Evolutionary conservation across 2,329 filamentous ascomycete species (phyloP).

Genomic region (Celoporthe dispersa): DNA sequence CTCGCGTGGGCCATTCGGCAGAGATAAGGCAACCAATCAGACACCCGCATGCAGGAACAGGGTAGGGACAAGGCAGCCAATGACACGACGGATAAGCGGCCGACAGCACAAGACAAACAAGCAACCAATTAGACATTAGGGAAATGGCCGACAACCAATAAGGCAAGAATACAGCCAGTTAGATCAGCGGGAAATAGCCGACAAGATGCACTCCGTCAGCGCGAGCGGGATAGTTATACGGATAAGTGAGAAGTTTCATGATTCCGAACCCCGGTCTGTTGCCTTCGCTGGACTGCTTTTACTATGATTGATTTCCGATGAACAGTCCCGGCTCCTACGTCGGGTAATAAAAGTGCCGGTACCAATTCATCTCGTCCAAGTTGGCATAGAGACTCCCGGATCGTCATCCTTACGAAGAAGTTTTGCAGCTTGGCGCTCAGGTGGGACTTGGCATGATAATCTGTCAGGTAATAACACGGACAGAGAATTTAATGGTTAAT

Average conservation of each 20-base stretch:
- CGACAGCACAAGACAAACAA: neutral
- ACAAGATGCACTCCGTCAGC: neutral
- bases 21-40: neutral
- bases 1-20: neutral
- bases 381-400: too few species aligned
- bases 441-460: too few species aligned
- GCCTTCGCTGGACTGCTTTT: neutral
- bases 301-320: neutral
- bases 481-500: too few species aligned
- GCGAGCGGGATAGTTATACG: neutral
- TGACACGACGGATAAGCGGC: neutral
- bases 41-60: neutral
- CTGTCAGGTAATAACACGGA: too few species aligned
- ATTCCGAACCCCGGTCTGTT: neutral
- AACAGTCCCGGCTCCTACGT: neutral
- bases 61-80: neutral
- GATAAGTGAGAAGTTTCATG: neutral
- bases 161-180: neutral
- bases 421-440: too few species aligned
- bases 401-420: too few species aligned
- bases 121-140: neutral
- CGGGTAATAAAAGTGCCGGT: neutral
- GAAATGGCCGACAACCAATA: neutral
- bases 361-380: neutral
- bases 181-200: neutral